Conservation (phyloP, 352 stramenopile species). For the Phytopythium kandeliae region DNA sequence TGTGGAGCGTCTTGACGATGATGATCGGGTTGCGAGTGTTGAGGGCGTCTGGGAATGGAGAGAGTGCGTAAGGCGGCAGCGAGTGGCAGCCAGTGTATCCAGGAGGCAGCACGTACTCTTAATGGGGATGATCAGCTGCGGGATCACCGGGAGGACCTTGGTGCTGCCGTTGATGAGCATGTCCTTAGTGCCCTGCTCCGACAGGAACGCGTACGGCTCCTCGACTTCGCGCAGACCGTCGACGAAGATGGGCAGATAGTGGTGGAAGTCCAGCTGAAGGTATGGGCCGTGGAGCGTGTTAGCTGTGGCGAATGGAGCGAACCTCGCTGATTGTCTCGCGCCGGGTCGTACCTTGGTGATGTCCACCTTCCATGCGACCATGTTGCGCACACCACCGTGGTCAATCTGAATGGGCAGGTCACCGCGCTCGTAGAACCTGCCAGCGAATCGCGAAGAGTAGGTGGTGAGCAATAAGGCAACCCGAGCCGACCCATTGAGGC, state of each 20-base stretch:
- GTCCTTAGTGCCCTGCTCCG: constrained; percentile 95
- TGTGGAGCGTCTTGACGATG: constrained; percentile 96
- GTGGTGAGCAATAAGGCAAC: too few species aligned
- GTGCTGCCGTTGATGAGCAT: constrained; percentile 94
- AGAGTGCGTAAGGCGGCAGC: neutral
- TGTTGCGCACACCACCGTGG: constrained; percentile 93
- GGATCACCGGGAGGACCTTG: constrained; percentile 96
- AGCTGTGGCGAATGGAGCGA: neutral
- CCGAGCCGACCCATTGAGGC: neutral
- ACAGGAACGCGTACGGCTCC: constrained; percentile 95
- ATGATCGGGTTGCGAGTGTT: constrained; percentile 94
- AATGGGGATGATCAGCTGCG: constrained; percentile 97
- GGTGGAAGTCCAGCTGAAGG: constrained; percentile 94
- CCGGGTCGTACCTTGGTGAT: constrained; percentile 73
- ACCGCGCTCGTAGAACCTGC: constrained; percentile 89
- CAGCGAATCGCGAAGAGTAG: too few species aligned
- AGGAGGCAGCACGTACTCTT: constrained; percentile 73
- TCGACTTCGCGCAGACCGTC: constrained; percentile 96
- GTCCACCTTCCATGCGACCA: constrained; percentile 97
- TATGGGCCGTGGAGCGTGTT: neutral
- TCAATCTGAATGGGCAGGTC: constrained; percentile 97
- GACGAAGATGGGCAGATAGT: constrained; percentile 99
- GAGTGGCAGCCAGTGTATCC: too few species aligned
- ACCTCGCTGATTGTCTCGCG: neutral
- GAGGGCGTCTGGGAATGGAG: constrained; percentile 44